Evolutionary conservation across 2,329 filamentous ascomycete species (phyloP), one percentile per base, ranked within the genome.

Genomic region (Pseudocercospora cruenta): DNA sequence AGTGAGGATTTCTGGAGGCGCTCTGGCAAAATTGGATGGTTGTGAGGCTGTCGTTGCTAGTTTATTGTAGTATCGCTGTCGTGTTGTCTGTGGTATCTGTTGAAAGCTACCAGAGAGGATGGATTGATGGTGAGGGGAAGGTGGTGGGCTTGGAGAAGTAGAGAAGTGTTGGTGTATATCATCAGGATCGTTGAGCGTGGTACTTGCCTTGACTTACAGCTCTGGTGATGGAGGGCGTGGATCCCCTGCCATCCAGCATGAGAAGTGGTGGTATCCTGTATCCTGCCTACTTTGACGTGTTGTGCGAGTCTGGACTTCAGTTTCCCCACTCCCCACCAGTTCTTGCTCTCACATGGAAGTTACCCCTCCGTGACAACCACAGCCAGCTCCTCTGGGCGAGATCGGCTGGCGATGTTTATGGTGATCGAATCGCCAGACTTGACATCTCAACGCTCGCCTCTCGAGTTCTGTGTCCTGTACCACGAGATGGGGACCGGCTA

Each of bases 1-100:
- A 36, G 58, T 62, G 57, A 10, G 55, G 60, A 24, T 63, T 45
- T 19, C 19, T 10, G 31, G 31, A 28, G 36, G 63, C 53, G 49
- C 61, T 60, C 26, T 59, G 49, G 57, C 54, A 60, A 53, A 26
- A 45, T 12, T 16, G 10, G 49, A 28, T 26, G 58, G 28, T 16
- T n/a, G 31, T 19, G 58, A 31, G 39, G 28, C 6, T 14, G 19
- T 51, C 10, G 58, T 51, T 12, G 28, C 19, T 28, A 6, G 28
- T 26, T 51, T 26, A 5, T 26, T 26, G 24, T 26, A 26, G 24
- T 26, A 26, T 26, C 24, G 24, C 5, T 26, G 45, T 21, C 22
- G 45, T 49, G 19, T 2, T 49, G 45, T 21, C 45, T 19, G n/a
- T 49, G 45, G n/a, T 9, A 49, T 49, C n/a, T 24, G 21, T 7